phyloP scores from a whole-genome alignment of 768 basidiomycete species.

The Phaeotremella fagi region DNA sequence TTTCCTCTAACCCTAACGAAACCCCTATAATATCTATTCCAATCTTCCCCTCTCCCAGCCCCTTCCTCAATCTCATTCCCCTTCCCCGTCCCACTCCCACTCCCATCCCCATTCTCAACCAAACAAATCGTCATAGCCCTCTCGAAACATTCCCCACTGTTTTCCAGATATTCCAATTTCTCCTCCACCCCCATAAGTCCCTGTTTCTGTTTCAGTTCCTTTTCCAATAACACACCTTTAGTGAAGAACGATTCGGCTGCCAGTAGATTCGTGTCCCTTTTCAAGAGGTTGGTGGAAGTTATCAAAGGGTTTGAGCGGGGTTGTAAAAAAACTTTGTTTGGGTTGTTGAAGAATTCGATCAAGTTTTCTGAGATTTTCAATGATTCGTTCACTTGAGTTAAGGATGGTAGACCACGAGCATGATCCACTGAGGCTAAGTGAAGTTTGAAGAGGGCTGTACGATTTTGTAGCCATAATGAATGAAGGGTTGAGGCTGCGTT shows the following conservation, averaged over 20 bases:
- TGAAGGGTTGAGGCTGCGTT: constrained; percentile 28
- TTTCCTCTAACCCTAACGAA: constrained; percentile 37
- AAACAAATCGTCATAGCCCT: constrained; percentile 32
- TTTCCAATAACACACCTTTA: constrained; percentile 28
- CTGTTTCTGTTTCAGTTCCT: background rate
- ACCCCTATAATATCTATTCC: constrained; percentile 38
- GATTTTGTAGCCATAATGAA: constrained; percentile 32
- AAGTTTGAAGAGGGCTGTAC: constrained; percentile 29
- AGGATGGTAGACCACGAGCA: constrained; percentile 16
- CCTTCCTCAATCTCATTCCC: constrained; percentile 20
- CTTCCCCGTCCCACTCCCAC: constrained; percentile 3
- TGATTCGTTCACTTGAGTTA: constrained; percentile 13
- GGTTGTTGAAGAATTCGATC: constrained; percentile 5
- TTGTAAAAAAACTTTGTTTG: constrained; percentile 3
- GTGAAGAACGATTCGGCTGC: constrained; percentile 39
- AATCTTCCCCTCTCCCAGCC: constrained; percentile 24
- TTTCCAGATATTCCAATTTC: constrained; percentile 17
- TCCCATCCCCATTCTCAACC: constrained; percentile 19
- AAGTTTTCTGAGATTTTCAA: constrained; percentile 9
- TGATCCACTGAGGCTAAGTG: constrained; percentile 36
- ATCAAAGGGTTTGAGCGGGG: constrained; percentile 12
- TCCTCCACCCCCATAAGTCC: background rate
- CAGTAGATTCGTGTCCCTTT: constrained; percentile 29
- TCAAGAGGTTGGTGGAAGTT: constrained; percentile 21
- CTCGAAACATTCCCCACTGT: constrained; percentile 38